Percentiles rank a stretch among this genome's conserved stretches.
These are phyloP conservation scores for Clarireedia monteithiana DNA, from an alignment of 2,329 filamentous ascomycete genomes.

Conservation along the genomic window DNA sequence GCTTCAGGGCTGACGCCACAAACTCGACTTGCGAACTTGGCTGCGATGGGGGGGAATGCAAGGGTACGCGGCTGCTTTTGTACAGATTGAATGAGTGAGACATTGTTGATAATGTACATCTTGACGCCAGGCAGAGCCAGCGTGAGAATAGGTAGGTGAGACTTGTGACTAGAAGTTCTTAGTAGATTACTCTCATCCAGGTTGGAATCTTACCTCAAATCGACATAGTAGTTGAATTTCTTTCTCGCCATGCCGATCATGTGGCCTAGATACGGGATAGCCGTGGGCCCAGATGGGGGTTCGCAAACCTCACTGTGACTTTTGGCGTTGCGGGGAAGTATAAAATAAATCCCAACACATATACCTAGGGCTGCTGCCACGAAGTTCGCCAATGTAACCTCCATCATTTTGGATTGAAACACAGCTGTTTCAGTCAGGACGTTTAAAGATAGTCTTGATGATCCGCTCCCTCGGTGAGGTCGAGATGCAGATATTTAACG, in stretches of 20 bases:
- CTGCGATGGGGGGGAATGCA: conserved; percentile 34
- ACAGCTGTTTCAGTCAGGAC: no score
- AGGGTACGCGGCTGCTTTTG: conserved; percentile 33
- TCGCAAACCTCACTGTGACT: not conserved
- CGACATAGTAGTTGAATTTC: conserved; percentile 11
- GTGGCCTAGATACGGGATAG: conserved; percentile 10
- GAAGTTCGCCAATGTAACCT: not conserved
- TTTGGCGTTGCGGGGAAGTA: not conserved
- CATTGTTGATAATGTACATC: conserved; percentile 35
- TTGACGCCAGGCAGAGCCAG: conserved; percentile 34
- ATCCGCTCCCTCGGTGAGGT: no score
- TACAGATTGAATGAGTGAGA: conserved; percentile 31
- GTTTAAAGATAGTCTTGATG: no score
- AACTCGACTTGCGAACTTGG: conserved; percentile 7
- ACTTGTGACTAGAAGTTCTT: conserved; percentile 7
- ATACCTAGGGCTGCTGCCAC: not conserved
- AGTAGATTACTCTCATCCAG: not conserved
- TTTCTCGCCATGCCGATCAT: conserved; percentile 2
- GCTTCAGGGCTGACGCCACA: conserved; percentile 23
- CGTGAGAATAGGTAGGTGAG: conserved; percentile 32
- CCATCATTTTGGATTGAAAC: not conserved
- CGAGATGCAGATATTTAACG: no score
- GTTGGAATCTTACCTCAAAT: not conserved
- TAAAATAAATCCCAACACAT: not conserved
- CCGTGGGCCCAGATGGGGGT: not conserved